Evolutionary conservation across 2,329 filamentous ascomycete genomes (phyloP), one percentile per base, ranked within the genome.

Genomic region (Penicillium aurantiogriseum): DNA sequence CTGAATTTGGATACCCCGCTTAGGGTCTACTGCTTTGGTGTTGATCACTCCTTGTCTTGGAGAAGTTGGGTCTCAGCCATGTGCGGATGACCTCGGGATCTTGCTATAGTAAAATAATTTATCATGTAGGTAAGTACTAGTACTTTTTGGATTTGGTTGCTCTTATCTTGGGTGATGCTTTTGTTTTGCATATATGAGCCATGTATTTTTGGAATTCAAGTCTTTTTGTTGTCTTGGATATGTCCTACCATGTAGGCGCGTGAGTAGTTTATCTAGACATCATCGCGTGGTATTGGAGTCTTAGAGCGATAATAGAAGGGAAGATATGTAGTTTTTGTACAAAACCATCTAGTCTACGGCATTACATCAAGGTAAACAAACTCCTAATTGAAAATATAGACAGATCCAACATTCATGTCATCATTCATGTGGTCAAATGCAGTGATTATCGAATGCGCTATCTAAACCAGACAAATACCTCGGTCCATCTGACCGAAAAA

Each of bases 401-500:
- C 5, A 42, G 4, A 42, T 40, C 17, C 27, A 42, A 52, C 6
- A 33, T 43, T 42, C 10, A 40, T 57, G 35, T 53, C 49, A 31
- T 57, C 36, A 57, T 52, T 57, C 49, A 47, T 43, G 54, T 42
- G 31, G 50, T 53, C 35, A 36, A 47, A 56, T 42, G 42, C 42
- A 52, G 42, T 33, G 36, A 25, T 56, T 52, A 23, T 51, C 33
- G 31, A 56, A 56, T 36, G 31, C 44, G 36, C 52, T 42, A 42
- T 54, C 27, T 13, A 51, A 49, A 19, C 17, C 8, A 51, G 25
- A 51, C 23, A 9, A 35, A 55, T 38, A 31, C 23, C 21, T 40
- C n/a, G 11, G 25, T 39, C 23, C 4, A 40, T 54, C 23, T 23
- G 25, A 43, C 21, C 36, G 8, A 36, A 23, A 53, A 27, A 27